Percentiles rank a stretch among this genome's conserved stretches.
Conservation (phyloP, 768 basidiomycete genomes). For the Leccinum subtestaceum region DNA sequence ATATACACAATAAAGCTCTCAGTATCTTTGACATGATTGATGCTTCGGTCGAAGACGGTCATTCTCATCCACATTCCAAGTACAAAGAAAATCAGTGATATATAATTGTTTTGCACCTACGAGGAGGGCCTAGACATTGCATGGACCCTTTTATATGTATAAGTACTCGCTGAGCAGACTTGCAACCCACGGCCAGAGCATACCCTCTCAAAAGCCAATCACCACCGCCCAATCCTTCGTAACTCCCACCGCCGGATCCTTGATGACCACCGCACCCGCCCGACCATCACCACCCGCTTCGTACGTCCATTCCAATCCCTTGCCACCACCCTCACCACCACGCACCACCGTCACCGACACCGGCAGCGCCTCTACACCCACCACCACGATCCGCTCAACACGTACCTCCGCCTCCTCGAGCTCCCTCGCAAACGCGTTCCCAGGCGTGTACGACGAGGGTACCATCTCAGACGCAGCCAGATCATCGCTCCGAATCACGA, state of each 20-base stretch:
- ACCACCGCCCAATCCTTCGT: conserved; percentile 64
- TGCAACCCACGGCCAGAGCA: background rate
- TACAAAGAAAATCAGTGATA: background rate
- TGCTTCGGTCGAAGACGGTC: background rate
- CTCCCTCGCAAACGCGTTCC: conserved; percentile 67
- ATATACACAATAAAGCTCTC: background rate
- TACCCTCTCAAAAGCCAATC: conserved; percentile 22
- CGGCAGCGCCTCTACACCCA: conserved; percentile 69
- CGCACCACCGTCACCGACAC: conserved; percentile 49
- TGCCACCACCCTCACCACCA: conserved; percentile 34
- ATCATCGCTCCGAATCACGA: conserved; percentile 51
- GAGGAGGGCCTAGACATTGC: background rate
- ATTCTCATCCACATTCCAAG: background rate
- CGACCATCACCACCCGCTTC: conserved; percentile 51
- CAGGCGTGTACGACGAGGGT: conserved; percentile 42
- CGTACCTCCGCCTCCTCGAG: conserved; percentile 55
- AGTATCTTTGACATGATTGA: too few relatives aligned
- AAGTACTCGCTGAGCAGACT: background rate
- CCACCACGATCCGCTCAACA: conserved; percentile 78
- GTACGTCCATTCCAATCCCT: conserved; percentile 65
- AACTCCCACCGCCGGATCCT: conserved; percentile 63
- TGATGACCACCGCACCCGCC: conserved; percentile 72
- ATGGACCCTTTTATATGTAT: background rate
- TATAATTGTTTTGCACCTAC: background rate
- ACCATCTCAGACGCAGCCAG: conserved; percentile 50